phyloP scores from a whole-genome alignment of 345 rosid genomes.

The Murraya koenigii region DNA sequence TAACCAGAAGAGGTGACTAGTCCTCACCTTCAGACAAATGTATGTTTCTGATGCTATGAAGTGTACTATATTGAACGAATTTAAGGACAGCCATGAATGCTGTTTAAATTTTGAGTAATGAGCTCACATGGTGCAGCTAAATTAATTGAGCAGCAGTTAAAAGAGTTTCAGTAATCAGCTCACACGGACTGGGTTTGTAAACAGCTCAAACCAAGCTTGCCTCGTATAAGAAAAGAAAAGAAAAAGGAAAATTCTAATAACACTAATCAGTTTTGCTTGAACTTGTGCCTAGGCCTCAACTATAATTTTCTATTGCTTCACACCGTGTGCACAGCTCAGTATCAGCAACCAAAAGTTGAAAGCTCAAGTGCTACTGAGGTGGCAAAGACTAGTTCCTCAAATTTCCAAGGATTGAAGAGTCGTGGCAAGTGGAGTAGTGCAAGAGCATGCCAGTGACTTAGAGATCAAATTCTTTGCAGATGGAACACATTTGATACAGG shows the following conservation, averaged over 20 bases:
- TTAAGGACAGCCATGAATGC: not conserved
- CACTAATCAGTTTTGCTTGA: not conserved
- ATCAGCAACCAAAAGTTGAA: conserved; percentile 6
- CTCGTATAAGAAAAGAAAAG: not conserved
- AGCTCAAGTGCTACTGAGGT: conserved; percentile 24
- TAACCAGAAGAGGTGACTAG: conserved; percentile 43
- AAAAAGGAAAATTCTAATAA: too few species aligned
- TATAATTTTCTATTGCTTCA: too few species aligned
- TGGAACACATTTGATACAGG: conserved; percentile 20
- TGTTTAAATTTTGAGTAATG: too few species aligned
- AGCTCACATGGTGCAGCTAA: too few species aligned
- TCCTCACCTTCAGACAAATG: conserved; percentile 39
- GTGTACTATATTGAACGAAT: not conserved
- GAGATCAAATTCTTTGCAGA: conserved; percentile 14
- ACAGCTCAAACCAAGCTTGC: not conserved
- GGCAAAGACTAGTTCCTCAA: conserved; percentile 31
- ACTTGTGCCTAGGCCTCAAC: not conserved
- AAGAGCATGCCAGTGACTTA: conserved; percentile 9
- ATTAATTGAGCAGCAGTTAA: too few species aligned
- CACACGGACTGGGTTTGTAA: too few species aligned
- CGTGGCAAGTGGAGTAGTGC: conserved; percentile 12
- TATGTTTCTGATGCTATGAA: not conserved
- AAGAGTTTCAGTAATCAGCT: too few species aligned
- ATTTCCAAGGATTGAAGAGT: conserved; percentile 32
- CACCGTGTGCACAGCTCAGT: not conserved